Base-by-base conservation (phyloP, 2,329 filamentous ascomycete genomes). In the Trichoderma polysporum region DNA sequence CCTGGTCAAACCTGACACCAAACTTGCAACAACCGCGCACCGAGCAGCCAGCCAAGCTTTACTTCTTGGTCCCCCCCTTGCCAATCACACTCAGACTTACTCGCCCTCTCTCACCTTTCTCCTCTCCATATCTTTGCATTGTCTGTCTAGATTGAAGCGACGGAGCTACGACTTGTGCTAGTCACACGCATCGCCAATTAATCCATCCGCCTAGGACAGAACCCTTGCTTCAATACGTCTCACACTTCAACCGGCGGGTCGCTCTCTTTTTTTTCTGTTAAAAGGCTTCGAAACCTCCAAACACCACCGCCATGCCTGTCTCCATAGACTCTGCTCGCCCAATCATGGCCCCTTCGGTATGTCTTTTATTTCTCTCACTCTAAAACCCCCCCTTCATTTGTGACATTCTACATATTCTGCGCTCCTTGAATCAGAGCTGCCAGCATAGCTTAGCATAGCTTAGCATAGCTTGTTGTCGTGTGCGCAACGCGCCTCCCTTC, bases 321-420 rank as follows among this genome's bases (percentile, higher is more conserved):
- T 88, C 86, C n/a, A 74, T 88, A 67, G 86, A 88, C 66, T 88
- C 86, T 52, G 81, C 84, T 63, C 85, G 85, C 75, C 86, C 86
- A 73, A 88, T 88, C 76, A 87, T 88, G 86, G 85, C 85, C 68
- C 83, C 85, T 56, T 88, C 86, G 74, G 86, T 88, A 86, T 65
- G 86, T 85, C 69, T 69, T 68, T 69, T 59, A 10, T 63, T 41
- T 41, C 59, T 67, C 35, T 45, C 52, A 45, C 39, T 22, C 10
- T 35, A 33, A 27, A n/a, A 8, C 50, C 15, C 19, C 22, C 8
- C 53, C n/a, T 19, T 33, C 13, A 15, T 37, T 27, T 17, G 53
- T 33, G 25, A 31, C 49, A 29, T 60, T 29, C n/a, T 12, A n/a
- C 17, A 8, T 41, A 19, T 15, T 47, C 4, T 13, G 29, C 29